Percentiles rank a stretch among this genome's conserved stretches.
phyloP scores from a whole-genome alignment of 306 rosid genomes.

The Adenanthera pavonina region DNA sequence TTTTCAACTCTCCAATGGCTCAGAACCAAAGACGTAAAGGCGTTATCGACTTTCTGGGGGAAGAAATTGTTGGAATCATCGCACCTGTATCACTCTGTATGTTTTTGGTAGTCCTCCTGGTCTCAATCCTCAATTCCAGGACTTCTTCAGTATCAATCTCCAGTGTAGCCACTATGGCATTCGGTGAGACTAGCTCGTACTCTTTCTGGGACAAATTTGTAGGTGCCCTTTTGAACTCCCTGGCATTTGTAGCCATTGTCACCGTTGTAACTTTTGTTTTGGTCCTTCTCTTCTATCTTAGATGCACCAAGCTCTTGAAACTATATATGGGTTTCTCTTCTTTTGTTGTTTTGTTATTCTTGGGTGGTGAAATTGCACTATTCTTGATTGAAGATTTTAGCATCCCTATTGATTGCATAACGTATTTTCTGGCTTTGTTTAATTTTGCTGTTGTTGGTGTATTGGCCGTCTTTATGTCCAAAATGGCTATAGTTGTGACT shows the following conservation, averaged over 20 bases:
- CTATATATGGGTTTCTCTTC: conserved; percentile 88
- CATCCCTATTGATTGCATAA: conserved; percentile 68
- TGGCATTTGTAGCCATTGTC: conserved; percentile 71
- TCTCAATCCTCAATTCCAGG: conserved; percentile 59
- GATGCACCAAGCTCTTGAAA: conserved; percentile 76
- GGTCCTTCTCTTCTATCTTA: conserved; percentile 82
- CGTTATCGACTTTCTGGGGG: conserved; percentile 73
- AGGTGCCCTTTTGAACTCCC: conserved; percentile 84
- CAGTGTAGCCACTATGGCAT: conserved; percentile 77
- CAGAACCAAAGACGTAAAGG: conserved; percentile 52
- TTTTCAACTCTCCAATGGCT: conserved; percentile 61
- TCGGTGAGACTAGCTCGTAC: conserved; percentile 67
- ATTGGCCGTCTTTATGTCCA: conserved; percentile 85
- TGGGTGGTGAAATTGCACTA: conserved; percentile 76
- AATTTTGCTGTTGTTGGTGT: conserved; percentile 92
- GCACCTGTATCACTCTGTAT: conserved; percentile 93
- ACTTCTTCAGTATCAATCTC: conserved; percentile 43
- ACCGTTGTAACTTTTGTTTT: conserved; percentile 73
- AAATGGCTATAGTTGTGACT: conserved; percentile 82
- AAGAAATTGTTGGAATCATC: conserved; percentile 78
- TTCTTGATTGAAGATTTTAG: conserved; percentile 56
- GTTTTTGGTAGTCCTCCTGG: conserved; percentile 82
- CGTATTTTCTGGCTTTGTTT: conserved; percentile 60
- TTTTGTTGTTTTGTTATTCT: conserved; percentile 69
- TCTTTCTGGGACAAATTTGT: conserved; percentile 83